Conservation (phyloP, 495 filamentous ascomycete genomes). For the Aspergillus funiculosus region DNA sequence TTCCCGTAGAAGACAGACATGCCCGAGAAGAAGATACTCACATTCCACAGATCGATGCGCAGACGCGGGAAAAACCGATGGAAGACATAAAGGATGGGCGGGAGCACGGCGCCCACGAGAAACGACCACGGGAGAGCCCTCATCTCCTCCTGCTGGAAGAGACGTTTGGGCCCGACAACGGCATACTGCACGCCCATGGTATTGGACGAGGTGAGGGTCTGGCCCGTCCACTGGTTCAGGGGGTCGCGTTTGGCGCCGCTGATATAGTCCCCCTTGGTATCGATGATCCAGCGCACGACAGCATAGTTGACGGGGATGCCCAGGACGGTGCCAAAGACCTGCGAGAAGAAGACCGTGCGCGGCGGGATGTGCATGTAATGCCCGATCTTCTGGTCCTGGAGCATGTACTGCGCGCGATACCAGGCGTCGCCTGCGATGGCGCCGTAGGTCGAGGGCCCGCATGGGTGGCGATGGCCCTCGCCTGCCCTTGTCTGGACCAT, state of each 20-base stretch:
- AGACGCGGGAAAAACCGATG: conserved; percentile 44
- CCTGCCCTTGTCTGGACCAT: conserved; percentile 47
- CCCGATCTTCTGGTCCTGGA: conserved; percentile 45
- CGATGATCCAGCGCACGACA: conserved; percentile 43
- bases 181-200: conserved; percentile 52
- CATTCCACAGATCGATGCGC: conserved; percentile 52
- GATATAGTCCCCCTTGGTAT: conserved; percentile 48
- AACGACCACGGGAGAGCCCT: conserved; percentile 49
- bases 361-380: conserved; percentile 47
- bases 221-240: conserved; percentile 53
- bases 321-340: conserved; percentile 39
- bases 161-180: conserved; percentile 46
- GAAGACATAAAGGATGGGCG: conserved; percentile 42
- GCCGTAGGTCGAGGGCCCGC: conserved; percentile 48
- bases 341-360: conserved; percentile 37
- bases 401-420: conserved; percentile 49
- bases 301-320: conserved; percentile 41
- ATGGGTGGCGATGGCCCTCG: conserved; percentile 41
- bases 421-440: conserved; percentile 46
- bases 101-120: conserved; percentile 47
- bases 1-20: conserved; percentile 34
- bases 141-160: conserved; percentile 48
- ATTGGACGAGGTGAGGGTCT: conserved; percentile 38
- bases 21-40: conserved; percentile 46
- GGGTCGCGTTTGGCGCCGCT: conserved; percentile 46